Conservation (phyloP, 2,329 filamentous ascomycete species). For the Hypoxylon rubiginosum region DNA sequence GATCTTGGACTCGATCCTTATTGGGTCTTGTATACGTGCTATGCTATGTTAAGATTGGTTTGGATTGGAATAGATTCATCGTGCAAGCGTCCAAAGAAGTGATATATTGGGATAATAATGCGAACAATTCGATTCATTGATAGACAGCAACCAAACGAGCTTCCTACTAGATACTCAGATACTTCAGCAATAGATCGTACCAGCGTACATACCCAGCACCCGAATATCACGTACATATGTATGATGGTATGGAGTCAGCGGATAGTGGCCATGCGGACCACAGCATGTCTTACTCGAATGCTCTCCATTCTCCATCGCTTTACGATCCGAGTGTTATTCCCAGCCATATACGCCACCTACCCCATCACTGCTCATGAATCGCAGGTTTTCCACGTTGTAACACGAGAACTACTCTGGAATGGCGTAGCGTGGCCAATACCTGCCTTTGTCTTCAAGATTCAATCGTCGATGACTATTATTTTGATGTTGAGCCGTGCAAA, state of each 20-base stretch:
- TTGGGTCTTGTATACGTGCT: not conserved
- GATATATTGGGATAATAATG: too few relatives aligned
- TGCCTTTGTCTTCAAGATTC: not conserved
- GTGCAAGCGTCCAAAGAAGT: not conserved
- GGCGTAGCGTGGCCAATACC: not conserved
- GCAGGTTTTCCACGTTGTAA: not conserved
- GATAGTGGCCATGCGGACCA: not conserved
- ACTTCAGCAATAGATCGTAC: not conserved
- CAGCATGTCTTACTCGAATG: conserved; percentile 12
- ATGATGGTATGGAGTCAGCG: conserved; percentile 11
- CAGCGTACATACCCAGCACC: not conserved
- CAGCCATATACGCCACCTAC: not conserved
- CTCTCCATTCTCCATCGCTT: conserved; percentile 1
- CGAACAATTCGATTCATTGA: too few relatives aligned
- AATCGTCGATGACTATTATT: not conserved
- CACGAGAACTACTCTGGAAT: not conserved
- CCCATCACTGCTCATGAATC: not conserved
- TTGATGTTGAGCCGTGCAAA: not conserved
- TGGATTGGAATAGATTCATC: not conserved
- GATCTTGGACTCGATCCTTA: not conserved
- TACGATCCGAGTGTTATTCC: not conserved
- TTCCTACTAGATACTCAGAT: too few relatives aligned
- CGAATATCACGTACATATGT: not conserved
- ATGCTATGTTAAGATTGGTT: not conserved
- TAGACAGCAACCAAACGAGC: too few relatives aligned